A percentile compares a stretch with the other conserved stretches of the same genome.
phyloP scores from a whole-genome alignment of 345 rosid genomes.

The Xanthoceras sorbifolium region DNA sequence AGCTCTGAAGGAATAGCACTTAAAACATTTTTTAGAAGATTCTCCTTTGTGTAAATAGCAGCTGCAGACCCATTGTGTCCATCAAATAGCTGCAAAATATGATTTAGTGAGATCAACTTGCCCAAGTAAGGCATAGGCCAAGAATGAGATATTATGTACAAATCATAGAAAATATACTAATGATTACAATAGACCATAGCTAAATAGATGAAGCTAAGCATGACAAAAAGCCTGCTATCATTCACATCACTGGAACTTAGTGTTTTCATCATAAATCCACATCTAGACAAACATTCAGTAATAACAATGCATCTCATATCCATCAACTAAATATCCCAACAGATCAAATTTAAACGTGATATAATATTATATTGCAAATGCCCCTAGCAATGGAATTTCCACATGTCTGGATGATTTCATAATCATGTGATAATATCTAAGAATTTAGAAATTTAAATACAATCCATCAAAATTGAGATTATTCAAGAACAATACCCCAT shows the following conservation, averaged over 20 bases:
- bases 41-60: constrained; percentile 92
- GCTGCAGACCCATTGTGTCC: constrained; percentile 99
- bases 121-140: not conserved
- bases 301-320: constrained; percentile 3
- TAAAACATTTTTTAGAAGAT: constrained; percentile 78
- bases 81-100: constrained; percentile 80
- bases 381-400: too few species aligned
- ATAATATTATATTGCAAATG: too few species aligned
- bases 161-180: not conserved
- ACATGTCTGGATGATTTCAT: too few species aligned
- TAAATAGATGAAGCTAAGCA: not conserved
- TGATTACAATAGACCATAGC: not conserved
- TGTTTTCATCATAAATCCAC: not conserved
- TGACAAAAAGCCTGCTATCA: not conserved
- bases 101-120: constrained; percentile 16
- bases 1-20: constrained; percentile 85
- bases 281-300: not conserved
- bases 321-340: not conserved
- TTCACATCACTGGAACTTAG: not conserved
- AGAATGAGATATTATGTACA: not conserved
- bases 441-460: too few species aligned
- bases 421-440: too few species aligned
- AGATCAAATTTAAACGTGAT: not conserved
- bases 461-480: not conserved
- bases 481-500: constrained; percentile 54